Conservation (phyloP, 2,329 filamentous ascomycete genomes). For the Coniochaeta sp. region DNA sequence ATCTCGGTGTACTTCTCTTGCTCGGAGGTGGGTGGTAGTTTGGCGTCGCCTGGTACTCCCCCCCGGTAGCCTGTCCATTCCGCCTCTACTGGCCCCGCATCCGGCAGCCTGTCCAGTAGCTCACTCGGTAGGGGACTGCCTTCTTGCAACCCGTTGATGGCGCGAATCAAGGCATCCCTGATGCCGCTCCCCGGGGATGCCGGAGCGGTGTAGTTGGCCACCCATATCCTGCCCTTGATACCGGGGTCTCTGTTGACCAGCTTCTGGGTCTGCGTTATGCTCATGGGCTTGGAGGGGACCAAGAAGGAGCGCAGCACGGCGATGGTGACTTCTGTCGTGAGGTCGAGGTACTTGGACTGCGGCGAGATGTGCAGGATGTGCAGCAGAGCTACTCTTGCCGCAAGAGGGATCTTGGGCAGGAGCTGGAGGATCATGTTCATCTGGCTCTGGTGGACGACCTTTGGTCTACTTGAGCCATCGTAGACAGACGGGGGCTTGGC, state of each 20-base stretch:
- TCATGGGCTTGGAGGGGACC: conserved; percentile 31
- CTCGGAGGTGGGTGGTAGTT: conserved; percentile 52
- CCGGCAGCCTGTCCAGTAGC: conserved; percentile 35
- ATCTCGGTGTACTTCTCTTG: conserved; percentile 57
- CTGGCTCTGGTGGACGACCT: conserved; percentile 6
- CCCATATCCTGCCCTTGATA: conserved; percentile 76
- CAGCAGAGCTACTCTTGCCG: conserved; percentile 53
- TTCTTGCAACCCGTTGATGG: conserved; percentile 46
- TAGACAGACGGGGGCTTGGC: not conserved
- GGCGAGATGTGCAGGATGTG: conserved; percentile 64
- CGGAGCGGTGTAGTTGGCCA: conserved; percentile 62
- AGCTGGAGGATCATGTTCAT: conserved; percentile 21
- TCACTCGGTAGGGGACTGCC: conserved; percentile 21
- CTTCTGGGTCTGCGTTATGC: conserved; percentile 57
- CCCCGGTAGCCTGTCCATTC: conserved; percentile 71
- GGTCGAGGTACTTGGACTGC: conserved; percentile 68
- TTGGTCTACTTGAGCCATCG: not conserved
- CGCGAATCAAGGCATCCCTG: conserved; percentile 49
- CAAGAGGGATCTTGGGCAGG: conserved; percentile 52
- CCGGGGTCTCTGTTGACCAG: conserved; percentile 55
- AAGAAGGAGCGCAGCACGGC: conserved; percentile 64
- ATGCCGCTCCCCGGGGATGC: conserved; percentile 48
- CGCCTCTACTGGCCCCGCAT: conserved; percentile 52
- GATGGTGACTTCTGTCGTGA: conserved; percentile 67
- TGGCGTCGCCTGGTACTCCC: conserved; percentile 39